A percentile compares a stretch with the other conserved stretches of the same genome.
These are phyloP conservation scores for Populus nigra DNA, from an alignment of 345 rosid species.

Conservation along the genomic window DNA sequence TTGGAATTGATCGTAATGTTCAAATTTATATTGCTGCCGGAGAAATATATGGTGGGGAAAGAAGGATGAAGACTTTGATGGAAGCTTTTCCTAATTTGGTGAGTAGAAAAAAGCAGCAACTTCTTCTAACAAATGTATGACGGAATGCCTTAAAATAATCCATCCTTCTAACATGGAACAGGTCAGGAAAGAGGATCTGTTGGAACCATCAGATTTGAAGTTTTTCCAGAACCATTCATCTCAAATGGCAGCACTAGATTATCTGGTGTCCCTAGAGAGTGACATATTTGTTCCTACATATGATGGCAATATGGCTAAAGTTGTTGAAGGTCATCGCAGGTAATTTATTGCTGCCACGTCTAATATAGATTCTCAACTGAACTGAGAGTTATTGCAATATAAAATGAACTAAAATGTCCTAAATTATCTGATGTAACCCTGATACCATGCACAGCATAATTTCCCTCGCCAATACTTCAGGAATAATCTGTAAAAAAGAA, in stretches of 20 bases:
- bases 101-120: constrained; percentile 22
- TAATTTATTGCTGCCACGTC: constrained; percentile 13
- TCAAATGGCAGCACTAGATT: constrained; percentile 92
- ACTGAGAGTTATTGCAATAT: neutral
- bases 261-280: constrained; percentile 82
- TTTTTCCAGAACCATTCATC: constrained; percentile 76
- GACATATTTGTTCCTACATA: constrained; percentile 90
- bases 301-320: constrained; percentile 97
- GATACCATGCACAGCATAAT: neutral
- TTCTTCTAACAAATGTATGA: neutral
- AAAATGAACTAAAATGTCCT: neutral
- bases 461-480: neutral
- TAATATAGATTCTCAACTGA: neutral
- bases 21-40: constrained; percentile 96
- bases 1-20: constrained; percentile 71
- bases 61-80: constrained; percentile 61
- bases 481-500: neutral
- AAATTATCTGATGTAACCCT: neutral
- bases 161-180: constrained; percentile 29
- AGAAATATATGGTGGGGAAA: constrained; percentile 82
- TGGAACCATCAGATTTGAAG: constrained; percentile 58
- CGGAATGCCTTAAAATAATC: neutral
- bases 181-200: constrained; percentile 83
- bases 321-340: constrained; percentile 99
- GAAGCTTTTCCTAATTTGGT: constrained; percentile 80